These are phyloP conservation scores for Drechmeria coniospora DNA, from an alignment of 2,329 filamentous ascomycete genomes.

Conservation along the genomic window DNA sequence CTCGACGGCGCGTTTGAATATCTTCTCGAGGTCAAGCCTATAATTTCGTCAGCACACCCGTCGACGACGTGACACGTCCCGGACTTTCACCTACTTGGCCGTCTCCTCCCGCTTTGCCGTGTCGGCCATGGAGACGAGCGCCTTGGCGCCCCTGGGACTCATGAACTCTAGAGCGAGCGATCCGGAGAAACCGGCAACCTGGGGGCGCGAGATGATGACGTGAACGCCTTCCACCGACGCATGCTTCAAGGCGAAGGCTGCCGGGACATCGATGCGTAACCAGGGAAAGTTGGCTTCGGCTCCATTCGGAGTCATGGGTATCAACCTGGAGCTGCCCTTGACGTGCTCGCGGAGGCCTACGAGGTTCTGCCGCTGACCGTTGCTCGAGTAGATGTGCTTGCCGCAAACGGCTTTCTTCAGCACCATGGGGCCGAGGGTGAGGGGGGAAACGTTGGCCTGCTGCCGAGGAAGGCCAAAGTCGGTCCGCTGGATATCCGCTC, in stretches of 20 bases:
- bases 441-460: too few species aligned
- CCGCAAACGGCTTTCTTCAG: slow-evolving; percentile 13
- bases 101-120: not conserved
- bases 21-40: not conserved
- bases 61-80: too few species aligned
- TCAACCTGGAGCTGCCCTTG: slow-evolving; percentile 1
- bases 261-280: slow-evolving; percentile 4
- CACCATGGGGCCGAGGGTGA: not conserved
- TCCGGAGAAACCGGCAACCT: not conserved
- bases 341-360: slow-evolving; percentile 2
- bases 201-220: slow-evolving; percentile 10
- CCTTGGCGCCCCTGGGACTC: not conserved
- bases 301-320: not conserved
- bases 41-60: too few species aligned
- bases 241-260: slow-evolving; percentile 4
- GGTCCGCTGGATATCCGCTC: slow-evolving; percentile 15
- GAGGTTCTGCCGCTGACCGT: not conserved
- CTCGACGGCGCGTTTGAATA: slow-evolving; percentile 2
- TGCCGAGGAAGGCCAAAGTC: slow-evolving; percentile 2
- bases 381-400: slow-evolving; percentile 3
- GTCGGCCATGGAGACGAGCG: not conserved
- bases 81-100: slow-evolving; percentile 7
- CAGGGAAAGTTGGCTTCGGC: slow-evolving; percentile 1
- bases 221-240: slow-evolving; percentile 6
- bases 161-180: slow-evolving; percentile 10